phyloP scores from a whole-genome alignment of 345 rosid genomes.

The Euphorbia peplus region DNA sequence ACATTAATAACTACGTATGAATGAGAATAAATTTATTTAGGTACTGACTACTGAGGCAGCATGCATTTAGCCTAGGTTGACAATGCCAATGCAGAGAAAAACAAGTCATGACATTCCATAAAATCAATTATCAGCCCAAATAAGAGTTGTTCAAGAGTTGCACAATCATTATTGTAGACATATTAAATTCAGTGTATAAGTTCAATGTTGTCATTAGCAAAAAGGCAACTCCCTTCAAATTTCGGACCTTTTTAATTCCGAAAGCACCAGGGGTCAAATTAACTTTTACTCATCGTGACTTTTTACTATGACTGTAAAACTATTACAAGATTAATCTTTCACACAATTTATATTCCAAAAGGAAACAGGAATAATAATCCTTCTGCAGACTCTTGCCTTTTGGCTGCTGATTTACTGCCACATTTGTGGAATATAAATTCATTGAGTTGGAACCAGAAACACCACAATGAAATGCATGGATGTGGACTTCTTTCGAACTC shows the following conservation, averaged over 20 bases:
- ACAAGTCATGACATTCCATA: not conserved
- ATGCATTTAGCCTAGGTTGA: conserved; percentile 5
- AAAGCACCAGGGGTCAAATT: not conserved
- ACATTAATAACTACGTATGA: conserved; percentile 8
- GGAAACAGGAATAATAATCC: not conserved
- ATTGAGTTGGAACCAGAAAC: not conserved
- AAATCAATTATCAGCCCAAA: not conserved
- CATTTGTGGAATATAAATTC: too few relatives aligned
- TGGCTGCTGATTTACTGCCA: too few relatives aligned
- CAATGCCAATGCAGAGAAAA: conserved; percentile 6
- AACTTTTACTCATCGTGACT: not conserved
- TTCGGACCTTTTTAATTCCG: not conserved
- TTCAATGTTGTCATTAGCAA: too few relatives aligned
- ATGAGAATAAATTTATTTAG: not conserved
- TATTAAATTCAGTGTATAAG: not conserved
- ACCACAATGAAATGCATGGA: not conserved
- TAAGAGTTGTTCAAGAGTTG: not conserved
- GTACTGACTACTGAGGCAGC: not conserved
- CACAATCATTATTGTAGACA: not conserved
- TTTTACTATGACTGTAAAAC: not conserved
- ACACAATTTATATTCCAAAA: too few relatives aligned
- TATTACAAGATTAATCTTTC: not conserved
- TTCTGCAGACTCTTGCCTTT: too few relatives aligned
- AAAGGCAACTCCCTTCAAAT: not conserved
- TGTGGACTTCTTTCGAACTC: not conserved